A percentile compares a stretch with the other conserved stretches of the same genome.
Conservation (phyloP, 768 basidiomycete genomes). For the Termitomyces bulborhizus region DNA sequence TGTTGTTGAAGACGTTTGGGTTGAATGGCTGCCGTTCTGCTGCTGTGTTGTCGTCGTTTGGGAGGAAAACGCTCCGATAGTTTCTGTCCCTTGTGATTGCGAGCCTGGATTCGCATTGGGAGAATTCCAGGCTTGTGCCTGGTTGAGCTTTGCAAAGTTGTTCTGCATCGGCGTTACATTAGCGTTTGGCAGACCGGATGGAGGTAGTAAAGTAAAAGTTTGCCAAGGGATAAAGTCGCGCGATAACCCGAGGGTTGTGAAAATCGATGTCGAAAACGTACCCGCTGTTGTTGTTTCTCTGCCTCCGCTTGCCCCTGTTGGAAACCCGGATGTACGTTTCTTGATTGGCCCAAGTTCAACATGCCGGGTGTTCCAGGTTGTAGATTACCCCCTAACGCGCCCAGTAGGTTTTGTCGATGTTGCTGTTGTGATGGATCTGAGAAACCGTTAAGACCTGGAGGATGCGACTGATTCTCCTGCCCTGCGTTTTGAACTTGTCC, state of each 20-base stretch:
- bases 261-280: conserved; percentile 31
- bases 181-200: conserved; percentile 12
- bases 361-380: conserved; percentile 57
- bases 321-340: conserved; percentile 46
- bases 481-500: conserved; percentile 26
- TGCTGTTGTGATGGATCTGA: conserved; percentile 35
- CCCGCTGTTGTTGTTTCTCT: conserved; percentile 60
- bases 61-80: conserved; percentile 14
- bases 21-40: conserved; percentile 42
- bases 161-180: conserved; percentile 29
- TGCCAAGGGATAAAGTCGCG: conserved; percentile 8
- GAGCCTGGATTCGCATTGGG: conserved; percentile 42
- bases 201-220: conserved; percentile 3
- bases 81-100: conserved; percentile 22
- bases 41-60: conserved; percentile 19
- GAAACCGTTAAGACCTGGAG: conserved; percentile 77
- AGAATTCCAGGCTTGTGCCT: conserved; percentile 59
- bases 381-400: conserved; percentile 35
- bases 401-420: conserved; percentile 50
- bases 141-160: conserved; percentile 61
- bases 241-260: conserved; percentile 2
- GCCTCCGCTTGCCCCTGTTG: conserved; percentile 56
- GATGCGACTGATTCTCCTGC: conserved; percentile 46
- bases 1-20: conserved; percentile 31
- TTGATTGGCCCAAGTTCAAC: conserved; percentile 48